Evolutionary conservation across 345 rosid species (phyloP), one percentile per base, ranked within the genome.

Genomic region (Gossypium sturtianum): DNA sequence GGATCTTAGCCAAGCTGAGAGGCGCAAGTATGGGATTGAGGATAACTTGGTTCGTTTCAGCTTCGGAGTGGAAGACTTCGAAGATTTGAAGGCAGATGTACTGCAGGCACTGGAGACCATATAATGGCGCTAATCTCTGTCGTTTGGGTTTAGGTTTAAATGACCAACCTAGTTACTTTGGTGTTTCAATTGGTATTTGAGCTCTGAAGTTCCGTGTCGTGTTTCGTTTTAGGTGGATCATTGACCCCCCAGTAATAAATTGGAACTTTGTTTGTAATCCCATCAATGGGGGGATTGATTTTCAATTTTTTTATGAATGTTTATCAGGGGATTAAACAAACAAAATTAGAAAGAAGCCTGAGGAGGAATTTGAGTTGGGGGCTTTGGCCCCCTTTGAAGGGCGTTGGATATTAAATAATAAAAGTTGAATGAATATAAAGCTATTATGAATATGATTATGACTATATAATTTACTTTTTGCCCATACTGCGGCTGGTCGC

Each of bases 31-130:
- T 19, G 97, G 94, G 77, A 95, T 95, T 44, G 88, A 74, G 85
- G 99, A 95, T 69, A 95, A 91, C 87, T 76, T 95, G 93, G 88
- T 95, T 63, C 88, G 98, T 38, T 95, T 95, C 83, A 91, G 98
- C 86, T 91, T 91, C 66, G 99, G 99, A 70, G 91, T 91, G n/a
- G 99, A 95, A 84, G 98, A 85, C 86, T 90, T 95, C 0, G 86
- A 95, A 72, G 99, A 95, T 82, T 43, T 95, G 86, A 88, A 91
- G 89, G 89, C 87, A 43, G 99, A 95, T 79, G n/a, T 95, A 16
- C 89, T 93, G 72, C 97, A 95, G 85, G 97, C 99, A 52, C 87
- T 95, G 67, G 94, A 82, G 16, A 52, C 86, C 76, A 87, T 91
- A 78, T 90, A 82, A 78, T 58, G 41, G 70, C 61, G 45, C 48